Base-by-base conservation (phyloP, 2,329 filamentous ascomycete species). In the Bimuria novae-zelandiae region DNA sequence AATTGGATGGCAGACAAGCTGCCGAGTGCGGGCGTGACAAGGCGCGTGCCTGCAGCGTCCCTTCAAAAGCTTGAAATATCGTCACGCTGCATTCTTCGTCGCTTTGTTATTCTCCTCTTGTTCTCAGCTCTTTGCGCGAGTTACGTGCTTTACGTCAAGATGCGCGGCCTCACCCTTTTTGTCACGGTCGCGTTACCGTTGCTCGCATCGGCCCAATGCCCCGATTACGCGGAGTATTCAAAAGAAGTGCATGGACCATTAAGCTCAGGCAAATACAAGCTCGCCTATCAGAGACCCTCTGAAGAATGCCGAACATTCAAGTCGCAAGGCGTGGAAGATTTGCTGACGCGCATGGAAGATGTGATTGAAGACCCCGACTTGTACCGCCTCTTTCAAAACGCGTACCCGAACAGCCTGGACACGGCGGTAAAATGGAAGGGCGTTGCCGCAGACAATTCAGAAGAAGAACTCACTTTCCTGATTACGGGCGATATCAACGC, bases 401-500 rank as follows among this genome's bases (percentile, higher is more conserved):
- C 85, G 1, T 91, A 85, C 67, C 88, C 89, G 0, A 92, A 90
- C 70, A 90, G 88, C 0, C 77, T 92, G 10, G 88, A 91, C 65
- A 90, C 88, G 0, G 87, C 88, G 0, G 82, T 90, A 36, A 80
- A 80, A 55, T 90, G 87, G 87, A 84, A 82, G 49, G 88, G 88
- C 1, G 75, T 77, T 46, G 79, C 84, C 0, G 79, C 78, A 29
- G 79, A 84, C 53, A 79, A 83, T 60, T 70, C 79, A 0, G 79
- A 81, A 1, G 86, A 90, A 69, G 87, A 90, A 70, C 74, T 88
- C 54, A 81, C 82, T 4, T 84, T 83, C 59, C 63, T 84, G 57
- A 84, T 84, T 52, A 84, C 81, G 0, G 82, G 82, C 43, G 81
- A 84, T 60, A 84, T 84, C 67, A 79, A 81, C 54, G 80, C 80